These are phyloP conservation scores for Ceratocystis alfenasii DNA, from an alignment of 2,329 filamentous ascomycete genomes.

Conservation along the genomic window DNA sequence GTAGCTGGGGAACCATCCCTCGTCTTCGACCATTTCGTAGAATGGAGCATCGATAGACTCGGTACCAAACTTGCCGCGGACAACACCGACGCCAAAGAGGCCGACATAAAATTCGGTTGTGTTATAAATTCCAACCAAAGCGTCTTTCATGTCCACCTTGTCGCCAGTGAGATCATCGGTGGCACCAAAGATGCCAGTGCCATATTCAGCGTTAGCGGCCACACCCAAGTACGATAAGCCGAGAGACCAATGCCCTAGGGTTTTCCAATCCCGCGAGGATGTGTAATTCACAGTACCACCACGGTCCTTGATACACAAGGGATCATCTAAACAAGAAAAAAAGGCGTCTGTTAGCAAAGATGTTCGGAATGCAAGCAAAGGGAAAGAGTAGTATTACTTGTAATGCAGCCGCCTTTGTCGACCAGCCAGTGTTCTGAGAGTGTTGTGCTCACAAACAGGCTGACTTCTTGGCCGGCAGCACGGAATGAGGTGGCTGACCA, in stretches of 20 bases:
- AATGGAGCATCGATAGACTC: conserved; percentile 41
- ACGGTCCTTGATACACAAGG: conserved; percentile 43
- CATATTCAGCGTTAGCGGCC: conserved; percentile 52
- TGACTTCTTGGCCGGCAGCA: conserved; percentile 36
- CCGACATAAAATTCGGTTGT: conserved; percentile 45
- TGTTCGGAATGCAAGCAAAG: neutral
- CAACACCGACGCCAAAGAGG: conserved; percentile 45
- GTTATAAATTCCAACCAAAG: conserved; percentile 43
- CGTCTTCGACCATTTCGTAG: conserved; percentile 45
- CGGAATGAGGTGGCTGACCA: conserved; percentile 60
- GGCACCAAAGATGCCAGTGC: conserved; percentile 39
- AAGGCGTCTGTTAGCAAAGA: neutral
- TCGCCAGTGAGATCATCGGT: conserved; percentile 32
- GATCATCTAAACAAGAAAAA: conserved; percentile 31
- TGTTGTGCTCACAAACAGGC: conserved; percentile 48
- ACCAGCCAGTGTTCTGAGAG: conserved; percentile 62
- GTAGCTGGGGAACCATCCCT: conserved; percentile 54
- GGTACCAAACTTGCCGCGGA: conserved; percentile 40
- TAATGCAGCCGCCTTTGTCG: conserved; percentile 43
- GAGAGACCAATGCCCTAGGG: conserved; percentile 48
- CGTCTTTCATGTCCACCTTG: conserved; percentile 34
- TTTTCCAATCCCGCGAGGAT: conserved; percentile 45
- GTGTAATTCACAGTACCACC: conserved; percentile 46
- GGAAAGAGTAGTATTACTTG: conserved; percentile 32
- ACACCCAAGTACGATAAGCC: conserved; percentile 48